A percentile compares a stretch with the other conserved stretches of the same genome.
These are phyloP conservation scores for Yarrowia divulgata DNA, from an alignment of 805 yeast species.

Conservation along the genomic window DNA sequence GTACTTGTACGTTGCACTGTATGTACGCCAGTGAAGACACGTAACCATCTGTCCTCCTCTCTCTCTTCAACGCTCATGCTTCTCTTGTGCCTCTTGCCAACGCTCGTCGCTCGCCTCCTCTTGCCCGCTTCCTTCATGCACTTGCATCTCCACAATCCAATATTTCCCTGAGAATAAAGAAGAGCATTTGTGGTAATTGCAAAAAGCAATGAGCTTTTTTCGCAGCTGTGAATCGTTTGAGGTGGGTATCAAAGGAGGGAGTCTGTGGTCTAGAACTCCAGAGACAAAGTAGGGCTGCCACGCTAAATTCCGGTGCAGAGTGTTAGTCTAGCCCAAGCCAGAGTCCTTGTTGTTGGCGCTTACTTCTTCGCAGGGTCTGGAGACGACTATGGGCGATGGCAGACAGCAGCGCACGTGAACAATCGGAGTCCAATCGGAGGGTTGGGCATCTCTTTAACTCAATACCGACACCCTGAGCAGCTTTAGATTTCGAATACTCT, in stretches of 20 bases:
- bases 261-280: too few species aligned
- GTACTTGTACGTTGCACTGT: too few species aligned
- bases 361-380: neutral
- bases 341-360: neutral
- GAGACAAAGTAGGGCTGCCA: too few species aligned
- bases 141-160: conserved; percentile 14
- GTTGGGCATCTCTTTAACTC: neutral
- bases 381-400: too few species aligned
- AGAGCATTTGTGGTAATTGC: neutral
- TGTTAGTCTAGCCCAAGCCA: neutral
- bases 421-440: conserved; percentile 21
- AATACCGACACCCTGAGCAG: neutral
- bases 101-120: conserved; percentile 11
- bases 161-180: conserved; percentile 18
- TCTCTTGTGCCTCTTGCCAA: neutral
- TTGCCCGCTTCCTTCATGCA: conserved; percentile 10
- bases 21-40: too few species aligned
- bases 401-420: conserved; percentile 1
- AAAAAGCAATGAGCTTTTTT: conserved; percentile 12
- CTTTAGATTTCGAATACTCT: neutral
- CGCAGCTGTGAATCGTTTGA: neutral
- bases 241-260: too few species aligned
- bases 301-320: neutral
- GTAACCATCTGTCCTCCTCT: neutral
- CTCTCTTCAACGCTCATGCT: neutral